Evolutionary conservation across 192 early-diverging fungal genomes (phyloP).

Genomic region (Dissophora globulifera): DNA sequence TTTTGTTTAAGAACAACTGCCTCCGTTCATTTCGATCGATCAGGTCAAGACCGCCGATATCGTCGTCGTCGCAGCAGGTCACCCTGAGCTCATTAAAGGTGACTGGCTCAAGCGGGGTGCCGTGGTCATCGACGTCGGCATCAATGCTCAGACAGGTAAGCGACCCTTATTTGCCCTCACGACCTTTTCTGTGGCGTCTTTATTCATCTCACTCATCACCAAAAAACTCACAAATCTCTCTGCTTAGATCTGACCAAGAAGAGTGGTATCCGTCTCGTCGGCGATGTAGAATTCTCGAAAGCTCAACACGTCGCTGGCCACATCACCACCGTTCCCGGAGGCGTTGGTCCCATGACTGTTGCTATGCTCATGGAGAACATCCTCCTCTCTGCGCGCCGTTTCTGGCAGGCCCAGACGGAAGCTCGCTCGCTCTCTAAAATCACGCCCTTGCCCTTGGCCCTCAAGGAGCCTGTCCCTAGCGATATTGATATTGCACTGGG

Average conservation of each 20-base stretch:
- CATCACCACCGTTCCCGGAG: constrained; percentile 97
- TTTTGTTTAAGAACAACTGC: background rate
- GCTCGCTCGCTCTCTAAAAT: constrained; percentile 58
- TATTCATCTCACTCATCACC: background rate
- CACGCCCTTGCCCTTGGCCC: constrained; percentile 68
- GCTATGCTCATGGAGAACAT: constrained; percentile 97
- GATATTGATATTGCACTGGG: constrained; percentile 95
- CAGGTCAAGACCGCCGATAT: constrained; percentile 83
- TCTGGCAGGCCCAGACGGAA: constrained; percentile 60
- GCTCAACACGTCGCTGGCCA: constrained; percentile 77
- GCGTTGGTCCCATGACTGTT: constrained; percentile 99
- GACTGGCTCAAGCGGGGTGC: constrained; percentile 96
- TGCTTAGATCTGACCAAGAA: constrained; percentile 84
- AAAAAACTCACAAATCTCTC: background rate
- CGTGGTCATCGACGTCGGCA: constrained; percentile 98
- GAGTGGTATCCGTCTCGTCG: constrained; percentile 89
- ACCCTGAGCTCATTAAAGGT: constrained; percentile 82
- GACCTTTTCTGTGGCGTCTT: background rate
- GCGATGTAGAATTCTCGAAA: constrained; percentile 89
- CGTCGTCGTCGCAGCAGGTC: constrained; percentile 89
- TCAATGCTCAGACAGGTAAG: constrained; percentile 85
- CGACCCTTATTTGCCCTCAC: too few species aligned
- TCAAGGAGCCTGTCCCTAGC: constrained; percentile 86
- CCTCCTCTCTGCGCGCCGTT: constrained; percentile 78
- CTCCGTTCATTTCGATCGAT: background rate